A percentile compares a stretch with the other conserved stretches of the same genome.
Conservation (phyloP, 306 rosid genomes). For the Acmispon strigosus region DNA sequence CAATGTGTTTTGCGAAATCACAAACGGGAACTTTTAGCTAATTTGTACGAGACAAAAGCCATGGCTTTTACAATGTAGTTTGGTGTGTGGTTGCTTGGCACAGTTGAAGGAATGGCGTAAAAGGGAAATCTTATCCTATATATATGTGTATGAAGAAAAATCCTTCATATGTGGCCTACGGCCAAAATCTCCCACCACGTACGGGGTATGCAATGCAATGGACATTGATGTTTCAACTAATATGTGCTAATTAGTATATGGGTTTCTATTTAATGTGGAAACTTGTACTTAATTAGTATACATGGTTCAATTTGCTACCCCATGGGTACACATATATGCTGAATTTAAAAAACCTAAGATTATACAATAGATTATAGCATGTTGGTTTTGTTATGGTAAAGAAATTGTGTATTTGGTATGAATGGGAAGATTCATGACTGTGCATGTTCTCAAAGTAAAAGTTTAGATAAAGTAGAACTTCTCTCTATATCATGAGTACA, state of each 20-base stretch:
- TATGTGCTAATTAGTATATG: not conserved
- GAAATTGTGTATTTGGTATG: no score
- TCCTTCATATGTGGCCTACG: not conserved
- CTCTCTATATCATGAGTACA: no score
- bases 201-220: not conserved
- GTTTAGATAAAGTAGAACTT: no score
- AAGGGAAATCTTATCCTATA: constrained; percentile 10
- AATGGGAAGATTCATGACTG: no score
- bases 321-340: no score
- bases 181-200: not conserved
- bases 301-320: no score
- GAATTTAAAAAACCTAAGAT: no score
- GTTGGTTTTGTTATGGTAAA: no score
- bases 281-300: not conserved
- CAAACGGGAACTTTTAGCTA: constrained; percentile 4
- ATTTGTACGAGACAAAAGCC: constrained; percentile 23
- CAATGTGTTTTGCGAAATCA: not conserved
- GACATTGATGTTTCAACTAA: constrained; percentile 36
- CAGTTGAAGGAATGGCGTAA: not conserved
- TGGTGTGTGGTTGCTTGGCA: not conserved
- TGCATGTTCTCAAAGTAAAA: no score
- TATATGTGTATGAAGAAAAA: not conserved
- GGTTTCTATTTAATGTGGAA: not conserved
- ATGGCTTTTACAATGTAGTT: not conserved
- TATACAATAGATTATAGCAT: no score